Evolutionary conservation across 2,329 filamentous ascomycete genomes (phyloP).

Genomic region (Onygenales sp.): DNA sequence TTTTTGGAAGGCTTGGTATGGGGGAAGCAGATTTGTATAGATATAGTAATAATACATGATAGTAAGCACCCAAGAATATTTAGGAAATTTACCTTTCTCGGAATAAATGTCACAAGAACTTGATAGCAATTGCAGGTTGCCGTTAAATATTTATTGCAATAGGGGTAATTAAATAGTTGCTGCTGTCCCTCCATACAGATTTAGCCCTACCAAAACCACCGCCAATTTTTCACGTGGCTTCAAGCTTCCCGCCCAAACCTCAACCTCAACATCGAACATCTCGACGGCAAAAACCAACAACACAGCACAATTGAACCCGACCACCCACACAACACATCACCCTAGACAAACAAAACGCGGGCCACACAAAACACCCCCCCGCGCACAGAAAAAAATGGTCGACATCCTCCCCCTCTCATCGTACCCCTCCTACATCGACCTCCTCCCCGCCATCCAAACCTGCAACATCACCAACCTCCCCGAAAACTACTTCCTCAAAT

Average conservation of each 20-base stretch:
- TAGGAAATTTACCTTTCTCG: no score
- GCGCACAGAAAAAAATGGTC: slow-evolving; percentile 30
- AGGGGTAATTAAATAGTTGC: background rate
- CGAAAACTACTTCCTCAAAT: slow-evolving; percentile 99
- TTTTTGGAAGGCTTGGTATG: no score
- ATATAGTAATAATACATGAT: no score
- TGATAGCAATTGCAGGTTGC: no score
- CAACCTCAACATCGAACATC: background rate
- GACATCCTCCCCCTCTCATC: slow-evolving; percentile 40
- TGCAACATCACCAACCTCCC: slow-evolving; percentile 98
- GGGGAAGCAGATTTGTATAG: no score
- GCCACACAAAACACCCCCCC: background rate
- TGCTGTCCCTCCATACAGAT: background rate
- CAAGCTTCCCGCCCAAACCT: background rate
- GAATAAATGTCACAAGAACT: no score
- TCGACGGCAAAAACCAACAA: background rate
- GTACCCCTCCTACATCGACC: slow-evolving; percentile 60
- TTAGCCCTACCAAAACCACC: background rate
- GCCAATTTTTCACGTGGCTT: background rate
- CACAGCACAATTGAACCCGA: background rate
- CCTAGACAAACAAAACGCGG: background rate
- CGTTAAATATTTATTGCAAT: background rate
- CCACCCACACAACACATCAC: background rate
- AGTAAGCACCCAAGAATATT: no score
- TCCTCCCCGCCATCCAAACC: slow-evolving; percentile 82